Percentiles rank a stretch among this genome's conserved stretches.
These are phyloP conservation scores for Bipolaris oryzae DNA, from an alignment of 2,329 filamentous ascomycete genomes.

Conservation along the genomic window DNA sequence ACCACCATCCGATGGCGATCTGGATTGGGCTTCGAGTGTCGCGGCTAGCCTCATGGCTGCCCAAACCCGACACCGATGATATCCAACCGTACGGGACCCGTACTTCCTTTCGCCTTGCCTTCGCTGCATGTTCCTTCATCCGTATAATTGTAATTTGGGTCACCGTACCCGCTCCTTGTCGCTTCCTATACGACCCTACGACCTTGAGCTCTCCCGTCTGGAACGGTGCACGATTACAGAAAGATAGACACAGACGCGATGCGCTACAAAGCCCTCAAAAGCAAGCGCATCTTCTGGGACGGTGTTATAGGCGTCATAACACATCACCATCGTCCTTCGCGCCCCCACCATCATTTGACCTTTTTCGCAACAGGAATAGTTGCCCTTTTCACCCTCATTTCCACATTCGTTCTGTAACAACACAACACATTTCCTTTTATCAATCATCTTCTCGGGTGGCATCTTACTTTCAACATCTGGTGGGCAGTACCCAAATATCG, in stretches of 20 bases:
- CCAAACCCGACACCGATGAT: constrained; percentile 47
- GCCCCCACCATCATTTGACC: constrained; percentile 31
- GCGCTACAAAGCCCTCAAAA: constrained; percentile 30
- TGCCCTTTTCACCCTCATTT: constrained; percentile 15
- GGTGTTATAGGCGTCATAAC: constrained; percentile 40
- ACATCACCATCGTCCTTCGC: constrained; percentile 23
- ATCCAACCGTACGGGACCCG: constrained; percentile 13
- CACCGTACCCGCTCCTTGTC: constrained; percentile 36
- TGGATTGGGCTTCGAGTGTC: constrained; percentile 83
- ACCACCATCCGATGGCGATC: constrained; percentile 86
- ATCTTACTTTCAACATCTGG: constrained; percentile 29
- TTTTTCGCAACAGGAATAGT: constrained; percentile 26
- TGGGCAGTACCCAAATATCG: constrained; percentile 18
- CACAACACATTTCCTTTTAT: constrained; percentile 22
- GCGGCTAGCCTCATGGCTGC: constrained; percentile 68
- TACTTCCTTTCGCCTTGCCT: constrained; percentile 29
- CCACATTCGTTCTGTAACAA: too few species aligned
- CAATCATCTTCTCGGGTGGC: constrained; percentile 32
- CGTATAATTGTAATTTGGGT: constrained; percentile 43
- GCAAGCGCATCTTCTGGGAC: constrained; percentile 33
- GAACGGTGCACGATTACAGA: constrained; percentile 44
- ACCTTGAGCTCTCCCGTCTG: constrained; percentile 46
- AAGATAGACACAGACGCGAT: constrained; percentile 28
- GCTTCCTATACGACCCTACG: constrained; percentile 44
- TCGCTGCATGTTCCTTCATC: constrained; percentile 34